phyloP scores from a whole-genome alignment of 352 stramenopile genomes.

The Globisporangium cystogenes region DNA sequence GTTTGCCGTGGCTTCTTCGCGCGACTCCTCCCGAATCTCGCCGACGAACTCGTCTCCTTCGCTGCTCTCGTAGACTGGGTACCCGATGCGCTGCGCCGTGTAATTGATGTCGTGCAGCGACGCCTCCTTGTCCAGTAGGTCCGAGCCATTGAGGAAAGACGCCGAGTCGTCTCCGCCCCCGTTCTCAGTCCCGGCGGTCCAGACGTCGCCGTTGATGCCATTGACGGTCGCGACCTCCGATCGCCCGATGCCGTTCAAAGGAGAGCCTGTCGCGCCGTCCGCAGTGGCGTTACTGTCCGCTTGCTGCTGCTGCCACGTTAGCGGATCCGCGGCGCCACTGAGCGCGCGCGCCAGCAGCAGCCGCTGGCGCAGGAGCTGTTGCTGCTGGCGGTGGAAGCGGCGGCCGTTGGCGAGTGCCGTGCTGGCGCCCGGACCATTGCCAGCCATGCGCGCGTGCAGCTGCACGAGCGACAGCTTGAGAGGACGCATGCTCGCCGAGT shows the following conservation, averaged over 20 bases:
- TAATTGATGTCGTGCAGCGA: conserved; percentile 54
- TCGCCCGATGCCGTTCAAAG: conserved; percentile 11
- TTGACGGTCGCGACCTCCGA: conserved; percentile 3
- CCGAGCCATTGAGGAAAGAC: conserved; percentile 19
- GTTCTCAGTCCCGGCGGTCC: conserved; percentile 2
- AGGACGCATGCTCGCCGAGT: conserved; percentile 14
- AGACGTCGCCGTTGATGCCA: background rate
- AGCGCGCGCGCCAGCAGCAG: conserved; percentile 37
- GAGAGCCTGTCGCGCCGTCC: background rate
- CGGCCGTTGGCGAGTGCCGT: conserved; percentile 5
- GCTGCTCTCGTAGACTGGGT: conserved; percentile 43
- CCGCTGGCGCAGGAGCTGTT: conserved; percentile 13
- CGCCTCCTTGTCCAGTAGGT: conserved; percentile 23
- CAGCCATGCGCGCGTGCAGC: conserved; percentile 16
- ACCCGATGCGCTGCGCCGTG: conserved; percentile 69
- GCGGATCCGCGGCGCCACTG: conserved; percentile 29
- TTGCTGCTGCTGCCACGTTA: conserved; percentile 12
- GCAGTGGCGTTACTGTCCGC: background rate
- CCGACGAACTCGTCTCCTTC: conserved; percentile 22
- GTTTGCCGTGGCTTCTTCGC: conserved; percentile 55
- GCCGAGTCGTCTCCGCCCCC: conserved; percentile 12
- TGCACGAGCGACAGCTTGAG: conserved; percentile 31
- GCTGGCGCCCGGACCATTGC: background rate
- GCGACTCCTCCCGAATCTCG: conserved; percentile 67
- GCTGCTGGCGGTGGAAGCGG: conserved; percentile 15